These are phyloP conservation scores for Triticum aestivum DNA, from an alignment of 176 grass and related monocot genomes.

Conservation along the genomic window IWGSC_CS_RefSeq_v2.1 NC_057798.1:725776067-725776566, in stretches of 20 bases:
- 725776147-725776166: not conserved
- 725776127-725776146: not conserved
- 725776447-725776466: slow-evolving; percentile 87
- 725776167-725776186: not conserved
- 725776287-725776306: slow-evolving; percentile 88
- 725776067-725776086: not conserved
- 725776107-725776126: not conserved
- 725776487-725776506: slow-evolving; percentile 28
- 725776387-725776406: slow-evolving; percentile 67
- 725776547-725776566: slow-evolving; percentile 4
- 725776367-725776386: slow-evolving; percentile 66
- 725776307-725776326: slow-evolving; percentile 68
- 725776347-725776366: slow-evolving; percentile 1
- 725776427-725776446: slow-evolving; percentile 83
- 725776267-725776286: not conserved
- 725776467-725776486: slow-evolving; percentile 82
- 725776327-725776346: slow-evolving; percentile 86
- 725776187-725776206: not conserved
- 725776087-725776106: not conserved
- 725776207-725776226: not conserved
- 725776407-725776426: slow-evolving; percentile 81
- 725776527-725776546: slow-evolving; percentile 10
- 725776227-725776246: not conserved
- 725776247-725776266: not conserved
- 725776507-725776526: slow-evolving; percentile 16